Conservation (phyloP, 2,329 filamentous ascomycete species). For the Microascus cirrosus region DNA sequence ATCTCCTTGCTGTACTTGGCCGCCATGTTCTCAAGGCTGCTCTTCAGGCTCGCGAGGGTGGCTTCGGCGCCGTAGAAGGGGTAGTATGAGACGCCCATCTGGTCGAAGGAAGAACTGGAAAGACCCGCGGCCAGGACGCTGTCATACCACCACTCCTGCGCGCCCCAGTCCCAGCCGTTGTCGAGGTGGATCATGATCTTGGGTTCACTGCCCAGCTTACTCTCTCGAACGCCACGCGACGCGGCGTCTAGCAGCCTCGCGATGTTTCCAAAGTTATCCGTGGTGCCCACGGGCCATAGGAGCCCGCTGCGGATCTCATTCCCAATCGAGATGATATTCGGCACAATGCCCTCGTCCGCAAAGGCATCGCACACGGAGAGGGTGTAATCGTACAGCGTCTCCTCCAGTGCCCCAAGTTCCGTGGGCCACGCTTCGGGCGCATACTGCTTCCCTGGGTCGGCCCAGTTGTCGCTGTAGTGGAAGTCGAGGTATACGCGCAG, state of each 20-base stretch:
- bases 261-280: constrained; percentile 45
- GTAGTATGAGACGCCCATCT: constrained; percentile 64
- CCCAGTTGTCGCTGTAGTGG: constrained; percentile 61
- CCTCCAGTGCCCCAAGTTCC: constrained; percentile 44
- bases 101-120: constrained; percentile 47
- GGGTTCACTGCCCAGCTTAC: constrained; percentile 40
- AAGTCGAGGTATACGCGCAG: constrained; percentile 51
- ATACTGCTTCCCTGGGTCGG: constrained; percentile 52
- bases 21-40: constrained; percentile 46
- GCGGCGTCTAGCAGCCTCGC: constrained; percentile 54
- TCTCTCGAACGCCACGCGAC: constrained; percentile 53
- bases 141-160: constrained; percentile 56
- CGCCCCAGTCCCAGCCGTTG: constrained; percentile 62
- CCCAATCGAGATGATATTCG: constrained; percentile 57
- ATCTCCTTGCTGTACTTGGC: constrained; percentile 53
- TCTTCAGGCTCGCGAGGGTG: constrained; percentile 44
- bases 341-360: constrained; percentile 37
- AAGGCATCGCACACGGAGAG: constrained; percentile 50
- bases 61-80: constrained; percentile 56
- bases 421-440: constrained; percentile 55
- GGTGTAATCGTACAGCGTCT: constrained; percentile 60
- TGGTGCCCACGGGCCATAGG: constrained; percentile 52
- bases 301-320: constrained; percentile 62
- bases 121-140: constrained; percentile 43
- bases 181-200: constrained; percentile 67